Evolutionary conservation across 345 rosid species (phyloP).

Genomic region (Populus alba): DNA sequence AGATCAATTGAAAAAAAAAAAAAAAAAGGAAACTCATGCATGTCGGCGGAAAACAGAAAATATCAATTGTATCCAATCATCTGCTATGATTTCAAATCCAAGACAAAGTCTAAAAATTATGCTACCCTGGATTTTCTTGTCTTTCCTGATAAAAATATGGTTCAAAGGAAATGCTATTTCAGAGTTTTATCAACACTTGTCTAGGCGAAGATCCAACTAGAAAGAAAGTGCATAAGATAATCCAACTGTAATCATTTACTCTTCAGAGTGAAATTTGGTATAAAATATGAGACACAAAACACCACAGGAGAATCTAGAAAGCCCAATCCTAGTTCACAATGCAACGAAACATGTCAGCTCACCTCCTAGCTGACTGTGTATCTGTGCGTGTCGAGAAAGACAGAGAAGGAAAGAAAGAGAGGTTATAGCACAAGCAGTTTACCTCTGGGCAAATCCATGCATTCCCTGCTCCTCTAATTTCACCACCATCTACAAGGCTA

Average conservation of each 20-base stretch:
- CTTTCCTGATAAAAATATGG: too few species aligned
- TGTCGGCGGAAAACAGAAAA: too few species aligned
- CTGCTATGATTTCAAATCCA: too few species aligned
- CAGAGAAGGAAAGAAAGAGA: neutral
- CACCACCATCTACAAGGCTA: conserved; percentile 98
- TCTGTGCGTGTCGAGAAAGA: too few species aligned
- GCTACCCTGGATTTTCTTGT: too few species aligned
- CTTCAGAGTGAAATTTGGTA: neutral
- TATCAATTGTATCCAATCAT: too few species aligned
- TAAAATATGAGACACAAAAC: neutral
- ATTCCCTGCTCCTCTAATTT: conserved; percentile 97
- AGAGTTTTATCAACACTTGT: too few species aligned
- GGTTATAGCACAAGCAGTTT: conserved; percentile 15
- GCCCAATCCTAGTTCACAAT: neutral
- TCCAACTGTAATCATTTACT: neutral
- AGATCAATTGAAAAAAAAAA: too few species aligned
- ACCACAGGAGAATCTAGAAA: neutral
- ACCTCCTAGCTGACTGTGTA: neutral
- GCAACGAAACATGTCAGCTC: neutral
- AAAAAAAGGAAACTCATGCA: too few species aligned
- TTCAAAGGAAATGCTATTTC: too few species aligned
- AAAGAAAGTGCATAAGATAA: neutral
- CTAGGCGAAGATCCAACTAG: neutral
- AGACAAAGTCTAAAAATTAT: too few species aligned
- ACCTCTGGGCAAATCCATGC: conserved; percentile 99